phyloP scores from a whole-genome alignment of 768 basidiomycete genomes.

The Chalciporus piperatus region DNA sequence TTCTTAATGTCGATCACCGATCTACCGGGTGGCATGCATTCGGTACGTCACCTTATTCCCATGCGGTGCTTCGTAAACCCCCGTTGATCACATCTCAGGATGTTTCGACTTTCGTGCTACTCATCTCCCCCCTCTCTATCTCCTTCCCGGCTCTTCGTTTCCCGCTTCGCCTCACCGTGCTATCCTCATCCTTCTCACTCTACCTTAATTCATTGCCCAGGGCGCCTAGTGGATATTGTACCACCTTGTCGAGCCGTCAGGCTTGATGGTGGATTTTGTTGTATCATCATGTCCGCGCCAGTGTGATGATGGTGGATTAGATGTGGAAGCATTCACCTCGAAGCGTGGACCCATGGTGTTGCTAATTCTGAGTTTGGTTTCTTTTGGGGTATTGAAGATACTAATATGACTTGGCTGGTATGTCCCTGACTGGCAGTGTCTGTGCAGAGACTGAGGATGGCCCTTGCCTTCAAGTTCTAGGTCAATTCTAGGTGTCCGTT shows the following conservation, averaged over 20 bases:
- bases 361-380: background rate
- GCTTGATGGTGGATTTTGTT: background rate
- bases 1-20: background rate
- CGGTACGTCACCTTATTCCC: constrained; percentile 7
- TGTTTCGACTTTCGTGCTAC: background rate
- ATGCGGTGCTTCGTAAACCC: background rate
- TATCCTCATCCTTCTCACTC: background rate
- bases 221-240: constrained; percentile 13
- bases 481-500: no score
- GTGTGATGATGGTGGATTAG: background rate
- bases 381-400: constrained; percentile 1
- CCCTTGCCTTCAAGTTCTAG: no score
- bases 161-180: background rate
- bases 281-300: background rate
- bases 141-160: background rate
- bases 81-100: constrained; percentile 9
- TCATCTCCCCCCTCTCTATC: background rate
- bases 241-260: constrained; percentile 5
- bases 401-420: background rate
- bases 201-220: constrained; percentile 11
- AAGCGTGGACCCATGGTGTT: background rate
- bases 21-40: constrained; percentile 1
- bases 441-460: background rate
- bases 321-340: no score
- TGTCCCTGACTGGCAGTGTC: background rate